Evolutionary conservation across 1,284 basidiomycete species (phyloP).

Genomic region (Leccinum fallax): DNA sequence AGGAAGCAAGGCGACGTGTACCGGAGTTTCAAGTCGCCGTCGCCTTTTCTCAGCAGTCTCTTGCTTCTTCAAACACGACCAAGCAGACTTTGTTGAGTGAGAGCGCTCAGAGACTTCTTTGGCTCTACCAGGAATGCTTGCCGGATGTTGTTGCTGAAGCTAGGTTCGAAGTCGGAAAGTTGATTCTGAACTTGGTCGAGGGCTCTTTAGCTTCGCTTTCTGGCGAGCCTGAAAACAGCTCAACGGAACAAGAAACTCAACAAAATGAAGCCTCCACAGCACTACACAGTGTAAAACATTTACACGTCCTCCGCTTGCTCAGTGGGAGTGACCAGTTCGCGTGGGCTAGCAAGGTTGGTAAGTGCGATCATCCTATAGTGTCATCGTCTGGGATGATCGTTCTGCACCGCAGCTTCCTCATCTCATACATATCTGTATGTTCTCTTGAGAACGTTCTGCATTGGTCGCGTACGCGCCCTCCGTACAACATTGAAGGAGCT

Average conservation of each 20-base stretch:
- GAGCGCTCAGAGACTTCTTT: conserved; percentile 76
- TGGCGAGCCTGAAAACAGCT: conserved; percentile 10
- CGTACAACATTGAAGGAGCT: conserved; percentile 58
- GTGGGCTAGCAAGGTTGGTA: conserved; percentile 76
- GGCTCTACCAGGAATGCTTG: conserved; percentile 81
- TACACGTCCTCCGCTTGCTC: conserved; percentile 80
- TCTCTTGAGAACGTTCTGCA: conserved; percentile 65
- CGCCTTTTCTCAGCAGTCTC: conserved; percentile 63
- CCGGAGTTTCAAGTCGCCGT: conserved; percentile 86
- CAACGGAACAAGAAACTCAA: conserved; percentile 3
- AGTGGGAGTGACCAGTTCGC: conserved; percentile 75
- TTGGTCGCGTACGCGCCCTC: conserved; percentile 53
- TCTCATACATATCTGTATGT: conserved; percentile 62
- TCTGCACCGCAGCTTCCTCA: conserved; percentile 38
- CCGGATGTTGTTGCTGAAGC: conserved; percentile 77
- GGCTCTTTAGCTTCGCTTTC: conserved; percentile 29
- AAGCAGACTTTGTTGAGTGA: conserved; percentile 70
- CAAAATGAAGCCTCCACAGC: conserved; percentile 28
- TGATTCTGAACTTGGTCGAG: conserved; percentile 55
- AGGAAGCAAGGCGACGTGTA: conserved; percentile 74
- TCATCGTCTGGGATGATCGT: not conserved
- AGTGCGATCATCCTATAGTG: conserved; percentile 22
- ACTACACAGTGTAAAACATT: conserved; percentile 64
- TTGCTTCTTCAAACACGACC: conserved; percentile 13
- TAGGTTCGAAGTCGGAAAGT: conserved; percentile 84